Base-by-base conservation (phyloP, 1,284 basidiomycete genomes). In the Thecaphora thlaspeos region DNA sequence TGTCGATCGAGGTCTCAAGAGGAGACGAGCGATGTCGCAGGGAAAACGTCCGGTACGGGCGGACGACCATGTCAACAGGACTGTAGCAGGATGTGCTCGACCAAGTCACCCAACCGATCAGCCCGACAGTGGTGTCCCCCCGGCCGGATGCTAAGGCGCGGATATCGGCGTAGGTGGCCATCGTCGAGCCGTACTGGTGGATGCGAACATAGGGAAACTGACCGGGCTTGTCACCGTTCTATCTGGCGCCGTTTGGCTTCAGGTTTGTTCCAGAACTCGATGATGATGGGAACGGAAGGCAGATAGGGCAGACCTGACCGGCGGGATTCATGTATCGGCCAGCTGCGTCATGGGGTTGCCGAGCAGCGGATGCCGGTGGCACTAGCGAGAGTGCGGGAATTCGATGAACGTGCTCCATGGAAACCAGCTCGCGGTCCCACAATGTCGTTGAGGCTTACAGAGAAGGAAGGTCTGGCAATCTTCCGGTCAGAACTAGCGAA, bases 371-470 rank as follows among this genome's bases (percentile, higher is more conserved):
- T 70, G 68, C 2, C 51, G 51, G 42, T 68, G 61, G 34, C 68
- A 70, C 45, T 69, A 66, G 15, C 68, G 47, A 15, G 66, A 69
- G 19, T 66, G n/a, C n/a, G n/a, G n/a, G n/a, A n/a, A n/a, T n/a
- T n/a, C n/a, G n/a, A n/a, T n/a, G n/a, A n/a, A n/a, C n/a, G n/a
- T n/a, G n/a, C n/a, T n/a, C 55, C 41, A 70, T 43, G 26, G 59
- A 48, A 18, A 68, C 68, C 37, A 61, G 69, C 38, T 63, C 48
- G 46, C 65, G 66, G 81, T 82, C 81, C 81, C 58, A 48, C 82
- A 81, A 85, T 4, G 79, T 79, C 68, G 55, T 80, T 82, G 11
- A 84, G 68, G 28, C 80, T 67, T 22, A 62, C 70, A 55, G 83
- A 81, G 44, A 84, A 72, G 22, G 70, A 74, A 14, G 76, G 67